Base-by-base conservation (phyloP, 1,284 basidiomycete genomes). In the Singerocomus inundabilis region DNA sequence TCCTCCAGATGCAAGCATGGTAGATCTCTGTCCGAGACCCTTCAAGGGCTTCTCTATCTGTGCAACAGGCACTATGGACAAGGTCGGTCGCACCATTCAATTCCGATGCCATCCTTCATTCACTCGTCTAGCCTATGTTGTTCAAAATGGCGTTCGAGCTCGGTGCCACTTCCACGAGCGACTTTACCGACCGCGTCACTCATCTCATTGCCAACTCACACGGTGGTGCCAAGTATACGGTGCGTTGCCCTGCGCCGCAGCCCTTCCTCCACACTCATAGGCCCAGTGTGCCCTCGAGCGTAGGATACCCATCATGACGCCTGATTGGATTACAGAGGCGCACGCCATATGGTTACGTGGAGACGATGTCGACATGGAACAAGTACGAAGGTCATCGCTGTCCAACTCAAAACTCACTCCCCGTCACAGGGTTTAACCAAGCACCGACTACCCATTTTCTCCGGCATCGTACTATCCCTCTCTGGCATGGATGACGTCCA, bases 111-210 rank as follows among this genome's bases (percentile, higher is more conserved):
- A 5, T 10, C 10, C 6, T 25, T 29, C 47, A 33, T 40, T 4
- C 28, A 1, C 35, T 7, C 16, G 1, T 41, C 11, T 51, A 88
- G 88, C 75, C 78, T 2, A 75, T 78, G 4, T 53, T 93, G 29
- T 87, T 88, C 61, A 84, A 84, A 52, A 78, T 85, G 60, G 91
- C 87, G 2, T 66, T 81, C 26, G 84, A 89, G 61, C 81, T 93
- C 8, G 91, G 91, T 13, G 91, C 88, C 13, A 70, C 73, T 25
- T 75, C 79, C 37, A 73, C 79, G 9, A 77, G 70, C 18, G 83
- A 87, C 48, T 82, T 93, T 48, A 92, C 88, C 0, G 87, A 90
- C 63, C 77, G 76, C 44, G 86, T 90, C 26, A 93, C 91, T 0
- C 90, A 93, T 68, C 76, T 93, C 32, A 72, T 93, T 39, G 87